Conservation (phyloP, 805 yeast species). For the Spathaspora sp. region DNA sequence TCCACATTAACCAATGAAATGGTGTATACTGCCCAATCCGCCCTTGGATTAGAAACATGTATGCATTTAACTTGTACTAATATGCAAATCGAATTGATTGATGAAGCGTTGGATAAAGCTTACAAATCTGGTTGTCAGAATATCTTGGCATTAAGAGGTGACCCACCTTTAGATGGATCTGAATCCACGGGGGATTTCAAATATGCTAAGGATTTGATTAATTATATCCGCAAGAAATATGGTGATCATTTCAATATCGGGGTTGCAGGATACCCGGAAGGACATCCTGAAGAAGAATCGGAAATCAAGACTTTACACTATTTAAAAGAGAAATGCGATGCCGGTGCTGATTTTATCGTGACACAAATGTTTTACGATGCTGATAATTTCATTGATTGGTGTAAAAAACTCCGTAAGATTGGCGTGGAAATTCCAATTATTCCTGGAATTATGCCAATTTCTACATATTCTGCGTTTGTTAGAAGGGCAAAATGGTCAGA, state of each 20-base stretch:
- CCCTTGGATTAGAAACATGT: constrained; percentile 90
- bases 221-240: constrained; percentile 68
- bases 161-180: constrained; percentile 77
- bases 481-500: constrained; percentile 96
- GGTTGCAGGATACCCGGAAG: constrained; percentile 97
- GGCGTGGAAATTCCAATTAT: constrained; percentile 86
- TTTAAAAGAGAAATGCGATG: constrained; percentile 85
- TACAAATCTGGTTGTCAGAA: constrained; percentile 92
- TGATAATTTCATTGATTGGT: constrained; percentile 83
- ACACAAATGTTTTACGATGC: constrained; percentile 98
- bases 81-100: constrained; percentile 79
- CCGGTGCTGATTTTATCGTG: constrained; percentile 89
- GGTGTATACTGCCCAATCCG: constrained; percentile 86
- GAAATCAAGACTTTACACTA: constrained; percentile 50
- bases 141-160: constrained; percentile 92
- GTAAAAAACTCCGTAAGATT: constrained; percentile 57
- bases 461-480: constrained; percentile 88
- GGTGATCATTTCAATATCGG: constrained; percentile 93
- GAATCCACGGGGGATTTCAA: constrained; percentile 80
- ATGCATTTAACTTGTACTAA: constrained; percentile 98
- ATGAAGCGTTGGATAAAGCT: constrained; percentile 80
- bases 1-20: constrained; percentile 85
- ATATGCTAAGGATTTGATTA: constrained; percentile 84
- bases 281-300: constrained; percentile 80
- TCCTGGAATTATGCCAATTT: constrained; percentile 98